These are phyloP conservation scores for Coccomyxa subellipsoidea DNA, from an alignment of 163 green algal genomes.

Conservation along the genomic window DNA sequence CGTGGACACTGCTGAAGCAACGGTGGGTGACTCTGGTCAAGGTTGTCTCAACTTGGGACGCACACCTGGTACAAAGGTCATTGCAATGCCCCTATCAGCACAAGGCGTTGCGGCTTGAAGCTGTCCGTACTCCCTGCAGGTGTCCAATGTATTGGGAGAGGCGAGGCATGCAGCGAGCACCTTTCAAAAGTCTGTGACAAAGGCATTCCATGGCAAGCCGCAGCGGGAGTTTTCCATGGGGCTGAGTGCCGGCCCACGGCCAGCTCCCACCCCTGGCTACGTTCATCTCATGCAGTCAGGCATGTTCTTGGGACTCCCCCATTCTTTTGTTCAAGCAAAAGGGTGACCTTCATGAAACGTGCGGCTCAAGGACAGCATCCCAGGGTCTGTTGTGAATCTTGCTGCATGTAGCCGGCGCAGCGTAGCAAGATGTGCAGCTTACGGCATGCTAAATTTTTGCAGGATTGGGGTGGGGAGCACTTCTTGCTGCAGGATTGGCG, in stretches of 20 bases:
- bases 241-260: neutral
- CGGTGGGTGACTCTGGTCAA: neutral
- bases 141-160: neutral
- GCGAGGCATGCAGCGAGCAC: neutral
- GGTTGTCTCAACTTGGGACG: too few relatives aligned
- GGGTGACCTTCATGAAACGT: too few relatives aligned
- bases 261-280: neutral
- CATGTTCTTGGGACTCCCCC: too few relatives aligned
- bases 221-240: neutral
- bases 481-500: neutral
- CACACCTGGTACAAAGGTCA: too few relatives aligned
- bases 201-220: neutral
- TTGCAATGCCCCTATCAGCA: too few relatives aligned
- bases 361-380: too few relatives aligned
- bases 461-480: neutral
- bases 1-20: neutral
- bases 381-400: too few relatives aligned
- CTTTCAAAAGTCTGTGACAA: neutral
- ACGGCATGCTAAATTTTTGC: neutral
- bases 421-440: too few relatives aligned
- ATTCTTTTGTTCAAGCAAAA: too few relatives aligned
- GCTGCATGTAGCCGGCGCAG: too few relatives aligned
- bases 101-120: too few relatives aligned
- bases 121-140: neutral
- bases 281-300: neutral